Base-by-base conservation (phyloP, 2,329 filamentous ascomycete species). In the Colletotrichum sp. region DNA sequence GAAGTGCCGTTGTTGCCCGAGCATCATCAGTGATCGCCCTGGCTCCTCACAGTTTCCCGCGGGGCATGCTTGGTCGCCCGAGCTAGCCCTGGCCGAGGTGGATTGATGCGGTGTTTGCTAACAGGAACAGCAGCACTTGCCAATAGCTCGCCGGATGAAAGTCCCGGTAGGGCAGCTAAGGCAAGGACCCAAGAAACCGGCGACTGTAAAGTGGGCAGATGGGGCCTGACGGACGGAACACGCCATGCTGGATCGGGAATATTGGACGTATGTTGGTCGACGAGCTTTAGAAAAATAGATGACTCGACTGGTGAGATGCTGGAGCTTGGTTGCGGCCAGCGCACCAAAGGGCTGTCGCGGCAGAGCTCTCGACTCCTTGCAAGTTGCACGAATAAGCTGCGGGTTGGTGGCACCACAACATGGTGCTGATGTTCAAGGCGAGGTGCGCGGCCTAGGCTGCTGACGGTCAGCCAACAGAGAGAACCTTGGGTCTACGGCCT, bases 1-100 rank as follows among this genome's bases (percentile, higher is more conserved):
- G 36, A 73, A 65, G 31, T 66, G 66, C 67, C 67, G 67, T 27
- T 43, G n/a, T 70, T 73, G 66, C 70, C 59, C 51, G 54, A 66
- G 31, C 21, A 59, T 55, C 21, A 29, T 13, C 54, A 66, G 33
- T 11, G 54, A 73, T 55, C n/a, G 71, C 31, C 71, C 33, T 38
- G 31, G 67, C 51, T 38, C 38, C 34, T 47, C 27, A 34, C 16
- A 33, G 31, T 61, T 65, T 61, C 16, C 67, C 71, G 61, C 38
- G 54, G 66, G 61, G 59, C 55, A 73, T 36, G 61, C 66, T 61
- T 57, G 65, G 58, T 34, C 38, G 31, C 66, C 58, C 54, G 59
- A 43, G 31, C 24, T n/a, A 24, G 29, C 13, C 21, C 29, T 43
- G 34, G 70, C 24, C 34, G 54, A 15, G 12, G 15, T 33, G 31